Base-by-base conservation (phyloP, 805 yeast species). In the Saccharomyces cerevisiae region DNA sequence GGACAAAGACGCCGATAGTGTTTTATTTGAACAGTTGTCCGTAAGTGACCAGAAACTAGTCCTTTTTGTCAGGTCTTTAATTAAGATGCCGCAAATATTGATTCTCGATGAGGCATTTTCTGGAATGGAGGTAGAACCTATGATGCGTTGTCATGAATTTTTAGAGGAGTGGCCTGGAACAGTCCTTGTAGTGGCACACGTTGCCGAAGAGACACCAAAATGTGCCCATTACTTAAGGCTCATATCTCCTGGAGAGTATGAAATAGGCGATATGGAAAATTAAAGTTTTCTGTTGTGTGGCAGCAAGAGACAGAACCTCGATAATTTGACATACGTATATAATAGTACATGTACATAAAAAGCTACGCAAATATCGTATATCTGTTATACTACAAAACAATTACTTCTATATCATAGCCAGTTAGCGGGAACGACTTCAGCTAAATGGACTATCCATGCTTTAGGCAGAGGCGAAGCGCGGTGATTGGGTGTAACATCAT, bases 51-150 rank as follows among this genome's bases (percentile, higher is more conserved):
- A 92, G 69, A 92, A 92, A 64, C 69, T 89, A 11, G 81, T 82
- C 0, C 72, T 92, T 27, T 84, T 94, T 60, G 70, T 90, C 26
- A 75, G 99, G 53, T 85, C 96, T 1, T 64, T 92, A 17, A 76
- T 89, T 46, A 89, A 87, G 67, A 74, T 80, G 57, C 99, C 99
- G 0, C 79, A 81, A 50, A 72, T 92, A 0, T 73, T 92, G 51
- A 85, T 92, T 49, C 73, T 92, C 2, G 99, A 92, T 69, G 99
- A 92, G 73, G 96, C 98, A 0, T 81, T 92, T 55, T 87, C 96
- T 24, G 95, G 90, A 14, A 88, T 92, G 94, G 87, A 85, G 43
- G 84, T 82, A 52, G 79, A 76, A 22, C 76, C 79, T 32, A 75
- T 84, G 55, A 73, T 74, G 43, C 75, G 72, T 50, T 85, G 89